Percentiles rank a stretch among this genome's conserved stretches.
These are phyloP conservation scores for Trypanosoma theileri DNA, from an alignment of 208 protist genomes.

Conservation along the genomic window DNA sequence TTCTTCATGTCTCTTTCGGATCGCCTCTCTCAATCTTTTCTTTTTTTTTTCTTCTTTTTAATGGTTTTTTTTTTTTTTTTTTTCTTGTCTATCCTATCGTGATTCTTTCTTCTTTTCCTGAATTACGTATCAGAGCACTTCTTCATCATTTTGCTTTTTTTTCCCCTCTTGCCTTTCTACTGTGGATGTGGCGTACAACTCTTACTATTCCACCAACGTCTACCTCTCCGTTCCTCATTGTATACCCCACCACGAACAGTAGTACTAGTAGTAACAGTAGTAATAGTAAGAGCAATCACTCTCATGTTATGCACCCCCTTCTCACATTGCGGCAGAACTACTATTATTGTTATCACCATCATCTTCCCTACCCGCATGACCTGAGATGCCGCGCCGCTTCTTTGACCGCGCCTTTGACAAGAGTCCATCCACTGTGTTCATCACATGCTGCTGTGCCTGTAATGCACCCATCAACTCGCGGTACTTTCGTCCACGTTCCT, in stretches of 20 bases:
- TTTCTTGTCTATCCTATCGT: not conserved
- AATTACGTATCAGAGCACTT: no score
- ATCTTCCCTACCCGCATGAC: conserved; percentile 14
- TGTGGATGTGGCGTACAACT: no score
- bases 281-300: no score
- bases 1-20: conserved; percentile 9
- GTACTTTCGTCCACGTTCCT: conserved; percentile 56
- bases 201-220: no score
- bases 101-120: not conserved
- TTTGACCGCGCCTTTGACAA: conserved; percentile 69
- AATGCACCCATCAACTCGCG: conserved; percentile 75
- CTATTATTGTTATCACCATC: conserved; percentile 23
- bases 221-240: not conserved
- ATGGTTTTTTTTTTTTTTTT: conserved; percentile 5
- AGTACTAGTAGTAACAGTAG: no score
- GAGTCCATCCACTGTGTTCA: conserved; percentile 83
- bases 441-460: conserved; percentile 84
- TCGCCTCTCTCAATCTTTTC: not conserved
- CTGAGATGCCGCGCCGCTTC: conserved; percentile 55
- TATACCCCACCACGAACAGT: no score
- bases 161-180: no score
- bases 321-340: conserved; percentile 1
- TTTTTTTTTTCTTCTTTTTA: conserved; percentile 4
- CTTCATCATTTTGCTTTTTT: no score
- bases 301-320: not conserved